phyloP scores from a whole-genome alignment of 2,329 filamentous ascomycete species.

The Aspergillus sojae region DNA sequence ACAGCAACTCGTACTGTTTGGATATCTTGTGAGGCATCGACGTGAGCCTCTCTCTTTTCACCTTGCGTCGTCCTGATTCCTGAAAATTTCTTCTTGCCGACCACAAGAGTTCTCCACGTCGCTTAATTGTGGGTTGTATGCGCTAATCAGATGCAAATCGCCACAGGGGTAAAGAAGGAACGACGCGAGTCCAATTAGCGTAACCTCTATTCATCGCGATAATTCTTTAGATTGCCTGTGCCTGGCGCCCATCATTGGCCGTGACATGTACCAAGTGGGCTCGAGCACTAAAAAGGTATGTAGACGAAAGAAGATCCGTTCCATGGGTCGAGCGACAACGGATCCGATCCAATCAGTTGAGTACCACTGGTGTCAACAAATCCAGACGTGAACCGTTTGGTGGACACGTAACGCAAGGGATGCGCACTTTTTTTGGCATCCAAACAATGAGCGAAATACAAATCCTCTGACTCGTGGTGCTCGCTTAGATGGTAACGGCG shows the following conservation, averaged over 20 bases:
- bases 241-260: neutral
- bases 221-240: neutral
- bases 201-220: neutral
- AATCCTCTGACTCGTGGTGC: neutral
- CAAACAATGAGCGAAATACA: neutral
- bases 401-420: constrained; percentile 1
- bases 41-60: neutral
- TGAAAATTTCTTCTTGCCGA: neutral
- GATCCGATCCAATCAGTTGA: neutral
- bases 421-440: neutral
- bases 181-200: neutral
- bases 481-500: neutral
- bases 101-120: neutral
- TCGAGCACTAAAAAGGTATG: neutral
- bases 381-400: neutral
- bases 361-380: neutral
- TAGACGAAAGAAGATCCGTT: neutral
- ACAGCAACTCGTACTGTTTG: neutral
- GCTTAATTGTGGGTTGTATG: neutral
- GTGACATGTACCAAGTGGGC: neutral
- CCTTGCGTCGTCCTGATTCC: too few species aligned
- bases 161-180: neutral
- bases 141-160: neutral
- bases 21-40: neutral
- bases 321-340: neutral